These are phyloP conservation scores for Exophiala bonariae DNA, from an alignment of 2,329 filamentous ascomycete genomes.

Conservation along the genomic window DNA sequence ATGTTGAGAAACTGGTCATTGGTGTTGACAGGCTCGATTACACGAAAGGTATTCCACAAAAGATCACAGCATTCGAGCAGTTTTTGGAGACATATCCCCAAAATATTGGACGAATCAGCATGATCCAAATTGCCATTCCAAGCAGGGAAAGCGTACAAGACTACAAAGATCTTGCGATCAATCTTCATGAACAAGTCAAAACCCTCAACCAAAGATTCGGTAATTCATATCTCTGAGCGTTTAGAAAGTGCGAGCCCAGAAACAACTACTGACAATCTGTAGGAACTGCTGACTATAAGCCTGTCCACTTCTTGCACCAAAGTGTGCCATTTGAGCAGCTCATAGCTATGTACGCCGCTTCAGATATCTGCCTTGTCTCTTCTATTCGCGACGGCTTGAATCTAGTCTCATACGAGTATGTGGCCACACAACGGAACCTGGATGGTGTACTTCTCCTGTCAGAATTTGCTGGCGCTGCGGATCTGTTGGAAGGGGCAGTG, in stretches of 20 bases:
- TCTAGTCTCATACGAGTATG: constrained; percentile 90
- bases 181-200: constrained; percentile 30
- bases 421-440: constrained; percentile 83
- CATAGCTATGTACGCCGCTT: constrained; percentile 81
- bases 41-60: constrained; percentile 90
- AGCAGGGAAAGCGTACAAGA: constrained; percentile 67
- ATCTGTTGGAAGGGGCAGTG: background rate
- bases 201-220: constrained; percentile 74
- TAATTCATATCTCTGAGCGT: constrained; percentile 88
- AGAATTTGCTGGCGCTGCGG: constrained; percentile 82
- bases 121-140: constrained; percentile 92
- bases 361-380: constrained; percentile 89
- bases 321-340: constrained; percentile 68
- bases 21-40: constrained; percentile 88
- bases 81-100: constrained; percentile 88
- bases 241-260: constrained; percentile 84
- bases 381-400: constrained; percentile 97
- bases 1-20: constrained; percentile 87
- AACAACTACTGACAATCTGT: constrained; percentile 66
- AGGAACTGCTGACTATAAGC: constrained; percentile 88
- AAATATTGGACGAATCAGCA: constrained; percentile 84
- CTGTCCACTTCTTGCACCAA: constrained; percentile 85
- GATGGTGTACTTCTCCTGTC: constrained; percentile 89
- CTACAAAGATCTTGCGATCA: constrained; percentile 57
- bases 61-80: constrained; percentile 87